Conservation (phyloP, 2,329 filamentous ascomycete genomes). For the Aureobasidium sp. region DNA sequence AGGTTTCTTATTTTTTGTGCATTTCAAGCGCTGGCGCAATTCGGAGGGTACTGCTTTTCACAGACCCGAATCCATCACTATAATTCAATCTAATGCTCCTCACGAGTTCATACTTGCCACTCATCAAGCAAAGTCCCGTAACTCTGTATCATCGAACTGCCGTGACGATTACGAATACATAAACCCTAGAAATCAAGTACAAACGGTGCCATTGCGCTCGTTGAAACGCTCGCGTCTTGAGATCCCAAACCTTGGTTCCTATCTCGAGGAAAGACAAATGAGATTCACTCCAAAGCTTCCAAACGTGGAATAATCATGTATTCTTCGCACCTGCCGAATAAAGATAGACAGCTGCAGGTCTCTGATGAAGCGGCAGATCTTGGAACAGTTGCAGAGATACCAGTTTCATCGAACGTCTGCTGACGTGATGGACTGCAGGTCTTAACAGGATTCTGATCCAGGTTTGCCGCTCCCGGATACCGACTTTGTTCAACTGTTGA, state of each 20-base stretch:
- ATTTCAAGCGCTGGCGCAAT: slow-evolving; percentile 3
- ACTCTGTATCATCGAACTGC: background rate
- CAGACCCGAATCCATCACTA: background rate
- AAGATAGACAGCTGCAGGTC: background rate
- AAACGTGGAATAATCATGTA: background rate
- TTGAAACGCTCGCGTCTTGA: background rate
- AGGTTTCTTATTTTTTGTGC: background rate
- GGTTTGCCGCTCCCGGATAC: no score
- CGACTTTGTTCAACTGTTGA: background rate
- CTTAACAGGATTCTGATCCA: no score
- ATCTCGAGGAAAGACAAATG: background rate
- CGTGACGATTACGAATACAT: background rate
- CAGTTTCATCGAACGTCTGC: background rate
- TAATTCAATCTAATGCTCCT: background rate
- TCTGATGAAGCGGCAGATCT: background rate
- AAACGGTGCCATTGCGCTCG: background rate
- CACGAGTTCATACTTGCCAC: background rate
- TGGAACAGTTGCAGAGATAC: background rate
- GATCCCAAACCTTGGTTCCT: background rate
- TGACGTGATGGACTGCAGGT: no score
- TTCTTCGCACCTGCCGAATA: background rate
- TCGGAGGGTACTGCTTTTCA: background rate
- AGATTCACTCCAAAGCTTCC: background rate
- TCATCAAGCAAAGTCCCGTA: background rate
- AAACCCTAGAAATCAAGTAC: background rate